Percentiles rank a stretch among this genome's conserved stretches.
Evolutionary conservation across 2,329 filamentous ascomycete species (phyloP).

Genomic region (Fusarium sp.): DNA sequence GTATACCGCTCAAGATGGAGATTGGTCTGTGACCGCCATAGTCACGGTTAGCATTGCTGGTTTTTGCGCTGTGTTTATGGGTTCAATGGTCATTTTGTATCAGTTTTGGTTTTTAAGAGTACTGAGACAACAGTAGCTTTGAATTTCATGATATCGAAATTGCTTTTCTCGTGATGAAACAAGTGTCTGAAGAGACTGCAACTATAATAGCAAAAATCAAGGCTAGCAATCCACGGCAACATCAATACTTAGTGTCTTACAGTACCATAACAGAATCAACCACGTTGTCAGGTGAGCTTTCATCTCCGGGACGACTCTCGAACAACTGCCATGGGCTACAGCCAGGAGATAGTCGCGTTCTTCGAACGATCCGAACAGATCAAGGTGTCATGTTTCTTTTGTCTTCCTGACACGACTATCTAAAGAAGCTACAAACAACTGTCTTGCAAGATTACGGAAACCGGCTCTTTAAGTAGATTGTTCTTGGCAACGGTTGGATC

Average conservation of each 20-base stretch:
- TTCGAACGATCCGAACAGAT: background rate
- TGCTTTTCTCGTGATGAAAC: too few species aligned
- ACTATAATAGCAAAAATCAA: background rate
- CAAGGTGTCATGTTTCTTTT: background rate
- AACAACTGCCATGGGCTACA: background rate
- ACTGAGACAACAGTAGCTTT: too few species aligned
- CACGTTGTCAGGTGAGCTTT: background rate
- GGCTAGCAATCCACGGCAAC: background rate
- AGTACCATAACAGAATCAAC: background rate
- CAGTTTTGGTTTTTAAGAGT: too few species aligned
- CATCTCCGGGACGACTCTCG: background rate
- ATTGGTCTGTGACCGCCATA: too few species aligned
- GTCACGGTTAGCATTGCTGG: too few species aligned
- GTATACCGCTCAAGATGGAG: too few species aligned
- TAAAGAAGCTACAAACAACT: background rate
- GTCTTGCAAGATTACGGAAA: background rate
- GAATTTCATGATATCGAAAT: too few species aligned
- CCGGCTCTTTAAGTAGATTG: background rate
- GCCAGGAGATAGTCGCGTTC: background rate
- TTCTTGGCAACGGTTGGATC: background rate
- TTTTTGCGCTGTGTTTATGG: too few species aligned
- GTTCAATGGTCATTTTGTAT: too few species aligned
- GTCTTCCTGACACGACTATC: background rate
- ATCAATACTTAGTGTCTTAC: background rate
- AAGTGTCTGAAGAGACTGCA: too few species aligned